Evolutionary conservation across 164 flowering plant species (phyloP).

Genomic region (Berberis thunbergii): DNA sequence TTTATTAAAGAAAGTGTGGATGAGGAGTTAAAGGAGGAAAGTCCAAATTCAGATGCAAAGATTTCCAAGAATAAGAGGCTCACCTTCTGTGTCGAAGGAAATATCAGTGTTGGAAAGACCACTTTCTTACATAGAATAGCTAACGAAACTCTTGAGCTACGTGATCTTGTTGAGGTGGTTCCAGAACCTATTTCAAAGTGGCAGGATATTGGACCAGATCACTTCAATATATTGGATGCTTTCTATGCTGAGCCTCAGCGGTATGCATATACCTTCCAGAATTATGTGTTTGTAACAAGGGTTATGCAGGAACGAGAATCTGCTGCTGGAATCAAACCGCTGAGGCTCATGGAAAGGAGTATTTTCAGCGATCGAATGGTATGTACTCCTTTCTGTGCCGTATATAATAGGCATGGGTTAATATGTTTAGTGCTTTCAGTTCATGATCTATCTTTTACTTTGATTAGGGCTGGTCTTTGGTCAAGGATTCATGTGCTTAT

Average conservation of each 20-base stretch:
- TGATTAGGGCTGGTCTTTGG: neutral
- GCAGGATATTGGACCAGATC: slow-evolving; percentile 96
- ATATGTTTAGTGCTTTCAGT: too few relatives aligned
- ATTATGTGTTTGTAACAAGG: slow-evolving; percentile 93
- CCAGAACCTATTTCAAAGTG: slow-evolving; percentile 94
- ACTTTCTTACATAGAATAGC: slow-evolving; percentile 96
- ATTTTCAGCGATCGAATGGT: slow-evolving; percentile 98
- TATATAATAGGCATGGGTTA: too few relatives aligned
- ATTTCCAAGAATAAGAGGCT: slow-evolving; percentile 45
- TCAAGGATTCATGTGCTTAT: neutral
- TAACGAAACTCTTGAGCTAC: slow-evolving; percentile 90
- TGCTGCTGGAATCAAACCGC: slow-evolving; percentile 76
- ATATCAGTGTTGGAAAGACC: slow-evolving; percentile 95
- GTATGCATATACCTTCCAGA: slow-evolving; percentile 97
- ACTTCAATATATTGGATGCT: slow-evolving; percentile 87
- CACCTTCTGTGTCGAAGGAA: slow-evolving; percentile 96
- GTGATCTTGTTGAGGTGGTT: slow-evolving; percentile 90
- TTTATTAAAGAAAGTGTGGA: slow-evolving; percentile 79
- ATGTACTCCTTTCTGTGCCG: slow-evolving; percentile 8
- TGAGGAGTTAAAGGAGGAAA: slow-evolving; percentile 63
- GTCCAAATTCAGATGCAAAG: slow-evolving; percentile 31
- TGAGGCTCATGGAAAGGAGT: slow-evolving; percentile 96
- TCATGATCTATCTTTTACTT: neutral
- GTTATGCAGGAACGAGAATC: slow-evolving; percentile 98
- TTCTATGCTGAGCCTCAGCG: slow-evolving; percentile 90